Evolutionary conservation across 225 moss, liverwort and hornwort species (phyloP), one percentile per base, ranked within the genome.

Genomic region (Rhytidiadelphus loreus): DNA sequence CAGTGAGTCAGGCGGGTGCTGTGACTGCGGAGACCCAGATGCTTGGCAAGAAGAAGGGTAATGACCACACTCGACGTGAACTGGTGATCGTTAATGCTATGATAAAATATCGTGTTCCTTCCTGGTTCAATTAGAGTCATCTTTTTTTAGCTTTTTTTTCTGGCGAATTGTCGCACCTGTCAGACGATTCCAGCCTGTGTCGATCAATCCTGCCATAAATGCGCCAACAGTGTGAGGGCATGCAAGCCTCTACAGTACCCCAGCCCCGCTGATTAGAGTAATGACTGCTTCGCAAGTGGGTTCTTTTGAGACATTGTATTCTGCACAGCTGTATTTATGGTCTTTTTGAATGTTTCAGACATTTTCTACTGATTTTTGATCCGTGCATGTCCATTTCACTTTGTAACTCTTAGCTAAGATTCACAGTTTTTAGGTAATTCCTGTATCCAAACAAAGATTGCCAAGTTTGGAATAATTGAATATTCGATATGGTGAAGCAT

Each of bases 1-100:
- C 78, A 99, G 98, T 93, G 98, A 97, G 82, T 96, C 98, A 81
- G 98, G 98, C 89, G 98, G 98, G 81, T 97, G 96, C 88, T 99
- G 98, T 89, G 98, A 99, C 88, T 99, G 98, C 72, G 98, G 98
- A 68, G 97, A 99, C 82, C 88, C 91, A 88, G 97, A 96, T 62
- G 95, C 98, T 70, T 99, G 98, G 98, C 92, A 91, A 92, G 87
- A 81, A 60, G 83, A 53, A 89, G 97, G 98, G 98, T 99, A 89
- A 92, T 90, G 61, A 70, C 64, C 43, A 62, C 48, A 24, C 70
- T 83, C 15, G 43, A 35, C 25, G 12, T 83, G 83, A 26, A 53
- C 20, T 83, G 18, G 63, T 82, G 83, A 83, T 90, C 24, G 55
- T 86, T 39, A 55, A 82, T 77, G 78, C 63, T 86, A 81, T 61